Evolutionary conservation across 1,139 yeast genomes (phyloP), one percentile per base, ranked within the genome.

Genomic region (Arxiozyma heterogenica): DNA sequence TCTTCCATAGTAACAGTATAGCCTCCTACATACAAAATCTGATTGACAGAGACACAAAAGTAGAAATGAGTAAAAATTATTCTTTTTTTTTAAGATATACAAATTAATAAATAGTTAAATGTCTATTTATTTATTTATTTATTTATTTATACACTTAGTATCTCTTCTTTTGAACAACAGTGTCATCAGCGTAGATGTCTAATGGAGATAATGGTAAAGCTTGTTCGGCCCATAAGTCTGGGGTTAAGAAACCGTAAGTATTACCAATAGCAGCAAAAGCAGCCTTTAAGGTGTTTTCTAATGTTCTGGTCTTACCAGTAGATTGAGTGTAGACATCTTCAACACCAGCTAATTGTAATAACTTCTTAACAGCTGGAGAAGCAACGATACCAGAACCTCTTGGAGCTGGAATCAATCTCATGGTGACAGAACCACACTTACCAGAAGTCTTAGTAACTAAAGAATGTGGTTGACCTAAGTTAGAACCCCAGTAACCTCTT

Each of bases 351-450:
- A 93, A 87, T 82, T 91, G 96, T 82, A 94, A 81, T 79, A 93
- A 84, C 82, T 90, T 90, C 87, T 90, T 93, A 77, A 93, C 98
- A 69, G 96, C 96, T 77, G 98, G 98, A 69, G 98, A 94, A 74
- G 99, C 99, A 71, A 93, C 97, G 75, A 93, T 89, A 86, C 98
- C 98, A 77, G 96, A 90, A 91, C 99, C 99, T 85, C 99, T 94
- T 84, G 99, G 98, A 69, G 99, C 99, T 78, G 99, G 99, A 74
- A 93, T 91, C 76, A 93, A 86, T 87, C 98, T 91, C 69, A 90
- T 96, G 63, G 85, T 77, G 74, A 93, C 98, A 78, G 98, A 91
- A 84, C 98, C 98, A 83, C 97, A 91, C 89, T 90, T 91, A 83
- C 98, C 98, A 67, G 98, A 86, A 75, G 91, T 89, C 90, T 93